These are phyloP conservation scores for Auriculariales sp. DNA, from an alignment of 768 basidiomycete genomes.

Conservation along the genomic window DNA sequence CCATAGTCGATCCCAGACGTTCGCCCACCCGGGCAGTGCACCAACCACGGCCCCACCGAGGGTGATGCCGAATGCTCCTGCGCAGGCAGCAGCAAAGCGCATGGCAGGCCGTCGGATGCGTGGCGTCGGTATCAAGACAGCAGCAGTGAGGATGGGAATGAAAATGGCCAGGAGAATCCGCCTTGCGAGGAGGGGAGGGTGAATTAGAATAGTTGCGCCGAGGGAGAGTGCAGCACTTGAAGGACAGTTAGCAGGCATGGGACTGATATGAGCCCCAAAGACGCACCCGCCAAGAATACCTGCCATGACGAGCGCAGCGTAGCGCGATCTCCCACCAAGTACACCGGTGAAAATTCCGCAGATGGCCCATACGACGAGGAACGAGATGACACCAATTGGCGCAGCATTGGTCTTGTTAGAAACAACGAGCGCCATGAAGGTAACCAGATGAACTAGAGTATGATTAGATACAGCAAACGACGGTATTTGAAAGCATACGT, in stretches of 20 bases:
- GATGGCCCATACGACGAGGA: slow-evolving; percentile 46
- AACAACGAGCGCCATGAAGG: slow-evolving; percentile 44
- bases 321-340: slow-evolving; percentile 41
- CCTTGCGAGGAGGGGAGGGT: slow-evolving; percentile 36
- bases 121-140: slow-evolving; percentile 31
- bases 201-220: slow-evolving; percentile 38
- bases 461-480: slow-evolving; percentile 4
- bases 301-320: slow-evolving; percentile 31
- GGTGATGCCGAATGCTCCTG: slow-evolving; percentile 43
- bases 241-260: slow-evolving; percentile 1
- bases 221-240: slow-evolving; percentile 30
- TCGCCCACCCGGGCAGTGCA: slow-evolving; percentile 36
- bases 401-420: slow-evolving; percentile 33
- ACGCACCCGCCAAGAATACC: slow-evolving; percentile 43
- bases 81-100: slow-evolving; percentile 35
- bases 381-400: slow-evolving; percentile 31
- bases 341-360: slow-evolving; percentile 31
- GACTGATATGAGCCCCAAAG: not conserved
- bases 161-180: slow-evolving; percentile 26
- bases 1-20: slow-evolving; percentile 52
- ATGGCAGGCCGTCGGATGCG: slow-evolving; percentile 31
- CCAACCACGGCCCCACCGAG: slow-evolving; percentile 40
- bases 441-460: slow-evolving; percentile 37
- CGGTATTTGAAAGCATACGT: slow-evolving; percentile 18
- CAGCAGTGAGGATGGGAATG: slow-evolving; percentile 22